A percentile compares a stretch with the other conserved stretches of the same genome.
Evolutionary conservation across 345 rosid genomes (phyloP).

Genomic region (Jatropha curcas): DNA sequence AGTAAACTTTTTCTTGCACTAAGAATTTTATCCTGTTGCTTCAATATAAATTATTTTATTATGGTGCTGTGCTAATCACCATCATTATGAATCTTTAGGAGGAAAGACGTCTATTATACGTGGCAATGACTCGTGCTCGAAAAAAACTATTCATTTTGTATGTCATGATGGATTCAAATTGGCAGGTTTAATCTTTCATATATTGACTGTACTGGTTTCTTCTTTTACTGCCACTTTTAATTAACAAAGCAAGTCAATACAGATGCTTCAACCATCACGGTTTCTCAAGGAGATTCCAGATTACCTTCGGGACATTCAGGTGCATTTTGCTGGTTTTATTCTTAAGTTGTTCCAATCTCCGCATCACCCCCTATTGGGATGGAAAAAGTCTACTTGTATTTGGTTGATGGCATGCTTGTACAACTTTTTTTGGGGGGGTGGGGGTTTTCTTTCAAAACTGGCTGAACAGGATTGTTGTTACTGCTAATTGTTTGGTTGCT

Average conservation of each 20-base stretch:
- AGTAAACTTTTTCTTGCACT: slow-evolving; percentile 40
- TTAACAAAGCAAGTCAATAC: slow-evolving; percentile 31
- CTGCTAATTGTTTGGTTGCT: not conserved
- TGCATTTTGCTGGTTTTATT: slow-evolving; percentile 17
- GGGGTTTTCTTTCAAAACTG: too few relatives aligned
- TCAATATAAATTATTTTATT: not conserved
- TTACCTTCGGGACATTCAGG: slow-evolving; percentile 74
- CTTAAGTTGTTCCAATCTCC: not conserved
- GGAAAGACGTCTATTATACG: slow-evolving; percentile 86
- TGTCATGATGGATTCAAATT: slow-evolving; percentile 73
- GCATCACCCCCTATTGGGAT: too few relatives aligned
- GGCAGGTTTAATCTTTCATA: slow-evolving; percentile 69
- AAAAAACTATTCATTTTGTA: slow-evolving; percentile 76
- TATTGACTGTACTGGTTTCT: slow-evolving; percentile 18
- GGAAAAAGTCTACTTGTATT: not conserved
- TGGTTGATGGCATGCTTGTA: not conserved
- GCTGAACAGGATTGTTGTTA: not conserved
- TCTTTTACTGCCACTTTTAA: slow-evolving; percentile 14
- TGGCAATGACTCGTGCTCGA: slow-evolving; percentile 97
- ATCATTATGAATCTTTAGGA: slow-evolving; percentile 51
- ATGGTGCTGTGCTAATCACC: slow-evolving; percentile 15
- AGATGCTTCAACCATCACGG: slow-evolving; percentile 92
- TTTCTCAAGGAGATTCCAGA: slow-evolving; percentile 91
- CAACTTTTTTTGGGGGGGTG: too few relatives aligned
- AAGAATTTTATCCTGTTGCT: not conserved